A percentile compares a stretch with the other conserved stretches of the same genome.
These are phyloP conservation scores for Euphrasia arctica DNA, from an alignment of 305 asterid species.

Conservation along the genomic window DNA sequence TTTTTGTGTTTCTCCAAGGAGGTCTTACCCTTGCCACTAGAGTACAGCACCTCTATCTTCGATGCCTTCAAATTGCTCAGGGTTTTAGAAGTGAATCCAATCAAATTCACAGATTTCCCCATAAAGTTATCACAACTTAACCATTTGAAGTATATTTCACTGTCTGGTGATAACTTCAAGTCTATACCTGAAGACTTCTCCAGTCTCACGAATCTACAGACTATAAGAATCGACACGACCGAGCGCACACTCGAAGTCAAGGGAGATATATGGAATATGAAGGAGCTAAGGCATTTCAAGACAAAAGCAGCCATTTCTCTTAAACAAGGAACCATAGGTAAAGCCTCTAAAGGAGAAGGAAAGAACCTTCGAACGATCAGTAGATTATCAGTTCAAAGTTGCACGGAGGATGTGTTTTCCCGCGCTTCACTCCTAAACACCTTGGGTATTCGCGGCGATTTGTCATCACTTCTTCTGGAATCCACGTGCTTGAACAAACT, in stretches of 20 bases:
- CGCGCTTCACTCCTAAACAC: conserved; percentile 27
- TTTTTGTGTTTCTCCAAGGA: conserved; percentile 32
- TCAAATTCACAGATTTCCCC: conserved; percentile 28
- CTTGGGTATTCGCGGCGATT: conserved; percentile 32
- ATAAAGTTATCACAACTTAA: conserved; percentile 23
- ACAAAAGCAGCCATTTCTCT: conserved; percentile 28
- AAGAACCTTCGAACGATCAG: conserved; percentile 31
- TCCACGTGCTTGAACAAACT: conserved; percentile 35
- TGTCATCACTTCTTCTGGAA: conserved; percentile 26
- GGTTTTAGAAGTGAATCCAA: conserved; percentile 29
- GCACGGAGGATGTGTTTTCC: conserved; percentile 25
- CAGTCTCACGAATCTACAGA: conserved; percentile 32
- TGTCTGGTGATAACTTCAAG: conserved; percentile 9
- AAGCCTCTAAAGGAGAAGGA: background rate
- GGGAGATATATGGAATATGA: conserved; percentile 37
- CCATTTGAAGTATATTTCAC: conserved; percentile 33
- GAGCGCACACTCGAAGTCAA: conserved; percentile 24
- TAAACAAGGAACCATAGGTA: conserved; percentile 22
- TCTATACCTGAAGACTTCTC: conserved; percentile 32
- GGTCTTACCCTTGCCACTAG: background rate
- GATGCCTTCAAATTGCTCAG: conserved; percentile 30
- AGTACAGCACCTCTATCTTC: conserved; percentile 18
- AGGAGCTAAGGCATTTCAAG: conserved; percentile 31
- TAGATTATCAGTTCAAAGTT: conserved; percentile 33
- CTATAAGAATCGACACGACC: conserved; percentile 32